Percentiles rank a stretch among this genome's conserved stretches.
Conservation (phyloP, 164 flowering plant species). For the Macadamia integrifolia region DNA sequence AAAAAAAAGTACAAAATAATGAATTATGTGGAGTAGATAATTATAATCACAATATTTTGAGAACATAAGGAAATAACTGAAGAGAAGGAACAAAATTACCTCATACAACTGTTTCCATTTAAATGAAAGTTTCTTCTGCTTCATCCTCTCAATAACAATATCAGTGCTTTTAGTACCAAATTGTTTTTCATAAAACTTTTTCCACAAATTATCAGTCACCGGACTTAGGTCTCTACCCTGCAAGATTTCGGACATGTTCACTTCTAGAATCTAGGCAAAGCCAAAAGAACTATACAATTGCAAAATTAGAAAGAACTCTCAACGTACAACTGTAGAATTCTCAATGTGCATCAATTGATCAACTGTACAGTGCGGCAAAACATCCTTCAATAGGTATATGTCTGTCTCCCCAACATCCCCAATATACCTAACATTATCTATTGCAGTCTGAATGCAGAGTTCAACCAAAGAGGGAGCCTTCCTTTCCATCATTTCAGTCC, state of each 20-base stretch:
- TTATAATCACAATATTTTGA: not conserved
- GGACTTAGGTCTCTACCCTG: constrained; percentile 84
- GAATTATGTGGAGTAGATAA: not conserved
- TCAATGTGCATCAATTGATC: constrained; percentile 86
- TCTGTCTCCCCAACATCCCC: constrained; percentile 92
- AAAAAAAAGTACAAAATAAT: not conserved
- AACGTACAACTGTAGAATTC: constrained; percentile 54
- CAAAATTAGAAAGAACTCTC: not conserved
- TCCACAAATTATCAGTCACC: constrained; percentile 74
- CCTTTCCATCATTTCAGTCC: constrained; percentile 13
- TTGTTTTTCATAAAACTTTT: constrained; percentile 45
- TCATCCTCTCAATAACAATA: constrained; percentile 49
- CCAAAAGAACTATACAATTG: not conserved
- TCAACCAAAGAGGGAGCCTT: constrained; percentile 63
- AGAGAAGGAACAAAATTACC: constrained; percentile 29
- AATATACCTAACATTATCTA: constrained; percentile 68
- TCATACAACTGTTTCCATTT: constrained; percentile 67
- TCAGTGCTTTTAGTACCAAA: constrained; percentile 40
- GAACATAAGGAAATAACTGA: not conserved
- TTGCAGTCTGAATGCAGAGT: constrained; percentile 56
- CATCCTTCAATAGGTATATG: constrained; percentile 51
- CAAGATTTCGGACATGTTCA: constrained; percentile 6
- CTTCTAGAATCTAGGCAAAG: not conserved
- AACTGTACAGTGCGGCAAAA: constrained; percentile 74
- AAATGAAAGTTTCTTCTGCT: constrained; percentile 31